A percentile compares a stretch with the other conserved stretches of the same genome.
Evolutionary conservation across 169 alveolate genomes (phyloP).

Genomic region (Plasmodium cynomolgi): DNA sequence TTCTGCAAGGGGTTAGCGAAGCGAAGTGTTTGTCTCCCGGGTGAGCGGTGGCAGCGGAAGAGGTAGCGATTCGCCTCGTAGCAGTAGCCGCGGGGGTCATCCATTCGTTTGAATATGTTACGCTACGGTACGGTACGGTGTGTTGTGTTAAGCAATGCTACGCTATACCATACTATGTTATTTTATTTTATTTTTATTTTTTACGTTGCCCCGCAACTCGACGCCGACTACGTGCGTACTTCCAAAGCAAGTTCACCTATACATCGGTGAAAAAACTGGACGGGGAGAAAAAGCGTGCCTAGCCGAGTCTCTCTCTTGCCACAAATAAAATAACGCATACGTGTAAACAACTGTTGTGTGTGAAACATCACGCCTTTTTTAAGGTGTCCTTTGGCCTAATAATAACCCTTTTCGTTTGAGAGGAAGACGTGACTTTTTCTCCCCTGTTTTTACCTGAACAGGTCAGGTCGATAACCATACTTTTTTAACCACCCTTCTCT

Average conservation of each 20-base stretch:
- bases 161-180: neutral
- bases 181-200: too few species aligned
- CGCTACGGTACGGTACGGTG: neutral
- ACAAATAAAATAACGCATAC: neutral
- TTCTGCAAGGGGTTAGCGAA: slow-evolving; percentile 30
- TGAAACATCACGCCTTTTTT: neutral
- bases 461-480: slow-evolving; percentile 87
- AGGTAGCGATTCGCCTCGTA: neutral
- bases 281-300: neutral
- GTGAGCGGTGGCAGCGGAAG: neutral
- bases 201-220: neutral
- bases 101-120: neutral
- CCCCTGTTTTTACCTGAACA: slow-evolving; percentile 76
- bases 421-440: neutral
- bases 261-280: neutral
- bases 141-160: neutral
- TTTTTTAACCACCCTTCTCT: slow-evolving; percentile 89
- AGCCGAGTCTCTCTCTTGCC: neutral
- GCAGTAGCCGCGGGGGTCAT: neutral
- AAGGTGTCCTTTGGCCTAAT: neutral
- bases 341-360: neutral
- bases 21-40: neutral
- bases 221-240: neutral
- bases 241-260: neutral
- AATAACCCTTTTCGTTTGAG: neutral